phyloP scores from a whole-genome alignment of 305 asterid species.

The Fraxinus baroniana region DNA sequence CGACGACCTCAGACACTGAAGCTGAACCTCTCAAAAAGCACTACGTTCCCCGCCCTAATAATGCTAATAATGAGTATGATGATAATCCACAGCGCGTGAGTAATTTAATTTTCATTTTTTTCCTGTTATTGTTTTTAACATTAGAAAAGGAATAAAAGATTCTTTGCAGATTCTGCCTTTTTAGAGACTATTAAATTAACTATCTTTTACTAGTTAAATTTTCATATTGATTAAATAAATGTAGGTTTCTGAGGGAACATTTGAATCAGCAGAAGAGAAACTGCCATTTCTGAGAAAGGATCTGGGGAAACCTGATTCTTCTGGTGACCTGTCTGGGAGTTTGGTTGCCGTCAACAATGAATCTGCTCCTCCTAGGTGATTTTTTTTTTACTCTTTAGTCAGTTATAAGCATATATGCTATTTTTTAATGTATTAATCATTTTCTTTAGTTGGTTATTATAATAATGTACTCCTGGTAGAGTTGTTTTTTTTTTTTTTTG shows the following conservation, averaged over 20 bases:
- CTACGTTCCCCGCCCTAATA: constrained; percentile 26
- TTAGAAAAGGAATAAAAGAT: neutral
- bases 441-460: neutral
- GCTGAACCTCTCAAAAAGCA: constrained; percentile 29
- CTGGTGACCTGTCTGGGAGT: constrained; percentile 38
- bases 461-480: neutral
- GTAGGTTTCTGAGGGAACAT: constrained; percentile 51
- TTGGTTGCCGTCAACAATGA: constrained; percentile 38
- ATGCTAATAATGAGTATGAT: constrained; percentile 26
- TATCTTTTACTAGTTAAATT: constrained; percentile 8
- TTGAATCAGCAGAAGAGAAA: constrained; percentile 45
- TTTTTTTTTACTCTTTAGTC: neutral
- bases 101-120: constrained; percentile 14
- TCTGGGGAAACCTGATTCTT: constrained; percentile 42
- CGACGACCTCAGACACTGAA: constrained; percentile 34
- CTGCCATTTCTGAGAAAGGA: constrained; percentile 39
- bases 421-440: neutral
- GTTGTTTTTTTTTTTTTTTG: too few species aligned
- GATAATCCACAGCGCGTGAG: constrained; percentile 51
- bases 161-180: constrained; percentile 36
- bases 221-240: constrained; percentile 29
- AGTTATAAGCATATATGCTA: neutral
- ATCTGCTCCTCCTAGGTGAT: constrained; percentile 59
- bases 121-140: neutral
- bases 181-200: constrained; percentile 25